A percentile compares a stretch with the other conserved stretches of the same genome.
Conservation (phyloP, 2,329 filamentous ascomycete genomes). For the Teratosphaeriaceae sp. region DNA sequence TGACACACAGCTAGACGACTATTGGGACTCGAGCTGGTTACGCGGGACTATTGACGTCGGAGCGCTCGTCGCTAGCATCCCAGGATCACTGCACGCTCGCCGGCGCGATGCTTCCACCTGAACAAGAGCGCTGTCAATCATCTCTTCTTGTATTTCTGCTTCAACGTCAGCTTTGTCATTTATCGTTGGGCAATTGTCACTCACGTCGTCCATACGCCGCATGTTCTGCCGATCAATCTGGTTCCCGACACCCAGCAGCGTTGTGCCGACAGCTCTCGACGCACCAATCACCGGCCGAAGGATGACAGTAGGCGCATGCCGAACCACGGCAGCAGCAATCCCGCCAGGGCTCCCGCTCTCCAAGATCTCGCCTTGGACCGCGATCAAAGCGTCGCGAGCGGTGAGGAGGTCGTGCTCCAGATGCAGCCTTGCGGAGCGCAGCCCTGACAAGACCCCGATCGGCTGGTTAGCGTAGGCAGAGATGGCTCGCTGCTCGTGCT, state of each 20-base stretch:
- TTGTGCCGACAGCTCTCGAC: constrained; percentile 80
- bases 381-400: constrained; percentile 86
- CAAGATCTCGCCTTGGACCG: constrained; percentile 84
- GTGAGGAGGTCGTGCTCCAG: constrained; percentile 81
- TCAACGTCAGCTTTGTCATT: constrained; percentile 1
- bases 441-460: constrained; percentile 76
- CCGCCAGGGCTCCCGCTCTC: constrained; percentile 76
- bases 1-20: no score
- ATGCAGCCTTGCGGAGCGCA: constrained; percentile 74
- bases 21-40: no score
- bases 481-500: constrained; percentile 69
- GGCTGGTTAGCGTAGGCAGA: constrained; percentile 94
- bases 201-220: constrained; percentile 79
- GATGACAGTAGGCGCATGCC: constrained; percentile 85
- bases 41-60: no score
- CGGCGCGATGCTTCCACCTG: no score
- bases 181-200: constrained; percentile 37
- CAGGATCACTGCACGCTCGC: no score
- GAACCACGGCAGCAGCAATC: constrained; percentile 69
- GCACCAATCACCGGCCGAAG: constrained; percentile 86
- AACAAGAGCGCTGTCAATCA: no score
- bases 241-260: constrained; percentile 87
- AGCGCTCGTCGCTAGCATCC: no score
- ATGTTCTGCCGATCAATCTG: constrained; percentile 77
- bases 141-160: constrained; percentile 28